Conservation (phyloP, 768 basidiomycete genomes). For the Collybia sp. region DNA sequence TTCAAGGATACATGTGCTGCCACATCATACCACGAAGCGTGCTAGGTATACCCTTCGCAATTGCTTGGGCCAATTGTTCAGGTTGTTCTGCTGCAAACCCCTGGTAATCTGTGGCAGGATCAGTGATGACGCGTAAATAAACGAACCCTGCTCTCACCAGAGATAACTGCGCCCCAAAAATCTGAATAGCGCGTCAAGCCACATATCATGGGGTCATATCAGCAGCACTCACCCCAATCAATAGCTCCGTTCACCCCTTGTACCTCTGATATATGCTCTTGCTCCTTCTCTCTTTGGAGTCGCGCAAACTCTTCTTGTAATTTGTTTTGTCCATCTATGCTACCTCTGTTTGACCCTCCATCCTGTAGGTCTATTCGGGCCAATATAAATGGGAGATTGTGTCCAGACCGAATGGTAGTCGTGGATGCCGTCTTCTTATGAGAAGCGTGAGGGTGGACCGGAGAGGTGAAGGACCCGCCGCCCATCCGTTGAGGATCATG, state of each 20-base stretch:
- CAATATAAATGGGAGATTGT: slow-evolving; percentile 49
- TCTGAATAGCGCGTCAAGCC: slow-evolving; percentile 37
- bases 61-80: slow-evolving; percentile 79
- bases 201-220: background rate
- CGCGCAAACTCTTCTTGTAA: slow-evolving; percentile 75
- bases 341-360: slow-evolving; percentile 35
- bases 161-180: slow-evolving; percentile 95
- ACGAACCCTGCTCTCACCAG: slow-evolving; percentile 41
- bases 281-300: slow-evolving; percentile 52
- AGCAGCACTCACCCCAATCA: slow-evolving; percentile 65
- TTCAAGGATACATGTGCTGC: slow-evolving; percentile 74
- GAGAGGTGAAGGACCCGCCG: slow-evolving; percentile 2
- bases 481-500: slow-evolving; percentile 11
- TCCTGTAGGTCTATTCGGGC: slow-evolving; percentile 50
- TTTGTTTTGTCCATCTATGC: slow-evolving; percentile 62
- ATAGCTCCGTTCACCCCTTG: slow-evolving; percentile 40
- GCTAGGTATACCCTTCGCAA: slow-evolving; percentile 87
- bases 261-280: slow-evolving; percentile 24
- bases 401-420: slow-evolving; percentile 49
- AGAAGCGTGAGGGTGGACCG: slow-evolving; percentile 18
- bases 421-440: slow-evolving; percentile 66
- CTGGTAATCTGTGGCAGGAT: slow-evolving; percentile 66
- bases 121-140: background rate
- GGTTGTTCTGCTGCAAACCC: slow-evolving; percentile 76
- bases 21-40: slow-evolving; percentile 92